These are phyloP conservation scores for Aspergillus thermomutatus DNA, from an alignment of 2,329 filamentous ascomycete genomes.

Conservation along the genomic window DNA sequence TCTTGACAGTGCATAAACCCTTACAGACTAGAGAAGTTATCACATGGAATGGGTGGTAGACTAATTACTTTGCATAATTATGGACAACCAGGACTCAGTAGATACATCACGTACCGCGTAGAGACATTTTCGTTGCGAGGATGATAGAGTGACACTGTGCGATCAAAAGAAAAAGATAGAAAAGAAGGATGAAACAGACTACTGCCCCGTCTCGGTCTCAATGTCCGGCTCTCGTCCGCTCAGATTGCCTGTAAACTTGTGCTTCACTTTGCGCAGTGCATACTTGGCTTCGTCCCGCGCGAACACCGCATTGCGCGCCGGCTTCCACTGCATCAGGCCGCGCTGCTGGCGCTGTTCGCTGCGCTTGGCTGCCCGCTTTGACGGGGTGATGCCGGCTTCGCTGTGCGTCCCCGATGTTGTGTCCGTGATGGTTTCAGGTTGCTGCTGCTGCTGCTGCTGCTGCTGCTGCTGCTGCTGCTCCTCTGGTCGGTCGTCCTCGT, in stretches of 20 bases:
- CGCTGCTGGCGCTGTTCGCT: slow-evolving; percentile 77
- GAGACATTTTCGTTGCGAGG: neutral
- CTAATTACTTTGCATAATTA: neutral
- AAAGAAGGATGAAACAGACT: neutral
- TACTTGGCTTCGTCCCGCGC: slow-evolving; percentile 83
- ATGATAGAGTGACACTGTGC: neutral
- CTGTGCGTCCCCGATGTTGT: neutral
- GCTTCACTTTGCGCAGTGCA: slow-evolving; percentile 70
- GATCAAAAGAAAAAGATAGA: neutral
- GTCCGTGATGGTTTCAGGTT: neutral
- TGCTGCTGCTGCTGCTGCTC: neutral
- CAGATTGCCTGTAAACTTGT: slow-evolving; percentile 64
- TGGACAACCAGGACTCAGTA: neutral
- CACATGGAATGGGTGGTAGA: too few species aligned
- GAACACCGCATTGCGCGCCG: slow-evolving; percentile 79
- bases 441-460: neutral
- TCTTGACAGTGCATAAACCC: neutral
- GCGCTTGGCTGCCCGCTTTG: slow-evolving; percentile 38
- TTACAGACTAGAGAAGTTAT: neutral
- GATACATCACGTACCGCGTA: neutral
- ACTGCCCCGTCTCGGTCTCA: slow-evolving; percentile 63
- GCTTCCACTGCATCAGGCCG: slow-evolving; percentile 93
- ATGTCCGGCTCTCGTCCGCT: slow-evolving; percentile 82
- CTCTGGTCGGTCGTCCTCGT: neutral
- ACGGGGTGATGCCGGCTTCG: slow-evolving; percentile 9